Evolutionary conservation across 192 early-diverging fungal genomes (phyloP).

Genomic region (Dispira parvispora): DNA sequence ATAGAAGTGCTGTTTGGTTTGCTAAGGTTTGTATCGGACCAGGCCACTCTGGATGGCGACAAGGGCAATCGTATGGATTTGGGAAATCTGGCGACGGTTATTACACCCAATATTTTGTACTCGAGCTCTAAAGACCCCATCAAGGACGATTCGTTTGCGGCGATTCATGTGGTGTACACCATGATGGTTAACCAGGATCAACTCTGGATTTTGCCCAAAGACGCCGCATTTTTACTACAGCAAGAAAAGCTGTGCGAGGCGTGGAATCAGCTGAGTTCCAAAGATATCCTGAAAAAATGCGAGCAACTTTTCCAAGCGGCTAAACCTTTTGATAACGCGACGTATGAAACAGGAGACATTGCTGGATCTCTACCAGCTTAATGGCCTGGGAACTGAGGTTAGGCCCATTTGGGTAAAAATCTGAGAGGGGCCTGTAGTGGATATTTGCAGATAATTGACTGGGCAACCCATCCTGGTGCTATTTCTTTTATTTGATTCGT

Average conservation of each 20-base stretch:
- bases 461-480: no score
- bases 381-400: no score
- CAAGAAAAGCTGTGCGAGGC: slow-evolving; percentile 22
- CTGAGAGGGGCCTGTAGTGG: no score
- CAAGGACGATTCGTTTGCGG: slow-evolving; percentile 52
- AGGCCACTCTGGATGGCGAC: slow-evolving; percentile 48
- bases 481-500: no score
- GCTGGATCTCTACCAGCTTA: no score
- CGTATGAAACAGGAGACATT: no score
- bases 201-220: slow-evolving; percentile 39
- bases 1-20: slow-evolving; percentile 83
- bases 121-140: slow-evolving; percentile 66
- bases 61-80: slow-evolving; percentile 85
- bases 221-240: slow-evolving; percentile 22
- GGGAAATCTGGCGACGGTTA: slow-evolving; percentile 80
- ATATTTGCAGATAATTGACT: no score
- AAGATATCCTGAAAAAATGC: slow-evolving; percentile 25
- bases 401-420: no score
- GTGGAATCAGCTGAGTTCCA: slow-evolving; percentile 24
- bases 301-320: slow-evolving; percentile 10
- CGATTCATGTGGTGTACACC: slow-evolving; percentile 49
- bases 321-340: neutral
- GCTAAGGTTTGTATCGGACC: slow-evolving; percentile 69
- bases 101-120: slow-evolving; percentile 86
- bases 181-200: slow-evolving; percentile 44